Evolutionary conservation across 1,284 basidiomycete genomes (phyloP).

Genomic region (Taiwanofungus camphoratus): DNA sequence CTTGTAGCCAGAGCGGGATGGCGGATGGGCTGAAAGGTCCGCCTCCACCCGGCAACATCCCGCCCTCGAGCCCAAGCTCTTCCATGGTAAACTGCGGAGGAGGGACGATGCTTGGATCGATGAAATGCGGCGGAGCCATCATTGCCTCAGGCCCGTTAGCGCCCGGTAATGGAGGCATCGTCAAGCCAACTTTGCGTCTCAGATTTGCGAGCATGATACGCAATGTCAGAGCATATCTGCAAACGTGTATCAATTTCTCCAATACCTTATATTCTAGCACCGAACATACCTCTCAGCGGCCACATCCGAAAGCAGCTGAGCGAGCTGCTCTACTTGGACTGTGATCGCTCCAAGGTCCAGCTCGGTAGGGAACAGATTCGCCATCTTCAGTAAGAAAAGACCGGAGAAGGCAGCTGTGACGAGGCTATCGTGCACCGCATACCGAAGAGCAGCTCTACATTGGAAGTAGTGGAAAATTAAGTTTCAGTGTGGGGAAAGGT

Average conservation of each 20-base stretch:
- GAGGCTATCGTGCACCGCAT: slow-evolving; percentile 89
- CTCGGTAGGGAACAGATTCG: slow-evolving; percentile 77
- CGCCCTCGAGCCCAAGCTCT: slow-evolving; percentile 59
- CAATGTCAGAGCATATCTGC: slow-evolving; percentile 82
- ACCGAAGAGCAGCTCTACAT: slow-evolving; percentile 70
- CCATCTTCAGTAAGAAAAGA: slow-evolving; percentile 89
- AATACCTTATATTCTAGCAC: too few relatives aligned
- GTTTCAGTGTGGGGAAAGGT: slow-evolving; percentile 1
- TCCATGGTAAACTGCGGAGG: slow-evolving; percentile 73
- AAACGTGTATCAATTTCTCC: too few relatives aligned
- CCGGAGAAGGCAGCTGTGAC: slow-evolving; percentile 91
- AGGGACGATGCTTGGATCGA: slow-evolving; percentile 46
- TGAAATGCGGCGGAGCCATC: slow-evolving; percentile 42
- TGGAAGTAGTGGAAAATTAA: neutral
- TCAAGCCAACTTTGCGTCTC: slow-evolving; percentile 75
- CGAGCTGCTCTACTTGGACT: slow-evolving; percentile 77
- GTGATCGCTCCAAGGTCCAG: slow-evolving; percentile 72
- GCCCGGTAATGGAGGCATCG: slow-evolving; percentile 42
- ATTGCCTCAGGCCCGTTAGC: slow-evolving; percentile 17
- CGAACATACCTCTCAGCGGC: slow-evolving; percentile 71
- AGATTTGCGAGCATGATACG: slow-evolving; percentile 89
- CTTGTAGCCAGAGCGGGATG: slow-evolving; percentile 78
- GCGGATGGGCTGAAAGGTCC: slow-evolving; percentile 73
- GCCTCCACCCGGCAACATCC: slow-evolving; percentile 64
- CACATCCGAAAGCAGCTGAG: slow-evolving; percentile 77